Percentiles rank a stretch among this genome's conserved stretches.
phyloP scores from a whole-genome alignment of 805 yeast genomes.

The Wickerhamiella hasegawae region DNA sequence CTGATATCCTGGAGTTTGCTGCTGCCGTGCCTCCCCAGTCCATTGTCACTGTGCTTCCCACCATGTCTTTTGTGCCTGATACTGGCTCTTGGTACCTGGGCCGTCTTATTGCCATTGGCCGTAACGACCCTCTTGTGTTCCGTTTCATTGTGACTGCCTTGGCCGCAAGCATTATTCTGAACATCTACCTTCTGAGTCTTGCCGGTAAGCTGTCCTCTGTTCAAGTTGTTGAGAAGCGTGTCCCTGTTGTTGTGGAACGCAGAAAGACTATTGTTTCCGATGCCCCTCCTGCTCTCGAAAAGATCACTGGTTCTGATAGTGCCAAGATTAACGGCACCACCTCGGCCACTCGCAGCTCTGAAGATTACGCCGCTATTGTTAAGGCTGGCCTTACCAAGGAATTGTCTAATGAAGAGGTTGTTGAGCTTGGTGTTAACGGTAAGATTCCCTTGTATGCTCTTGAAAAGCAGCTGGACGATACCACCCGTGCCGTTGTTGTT shows the following conservation, averaged over 20 bases:
- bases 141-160: conserved; percentile 49
- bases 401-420: conserved; percentile 58
- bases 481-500: conserved; percentile 80
- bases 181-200: conserved; percentile 61
- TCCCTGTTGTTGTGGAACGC: conserved; percentile 18
- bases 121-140: conserved; percentile 8
- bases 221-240: conserved; percentile 20
- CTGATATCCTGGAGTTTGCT: conserved; percentile 7
- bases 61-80: conserved; percentile 21
- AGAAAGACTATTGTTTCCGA: conserved; percentile 4
- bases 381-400: conserved; percentile 57
- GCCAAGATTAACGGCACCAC: conserved; percentile 15
- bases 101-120: conserved; percentile 5
- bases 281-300: not conserved
- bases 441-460: conserved; percentile 84
- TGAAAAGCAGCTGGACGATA: conserved; percentile 80
- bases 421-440: conserved; percentile 51
- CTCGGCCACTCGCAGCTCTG: conserved; percentile 25
- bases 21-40: conserved; percentile 10
- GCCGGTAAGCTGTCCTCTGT: conserved; percentile 36
- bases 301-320: conserved; percentile 17
- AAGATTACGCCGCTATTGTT: conserved; percentile 44
- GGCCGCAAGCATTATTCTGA: conserved; percentile 60
- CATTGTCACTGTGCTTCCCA: conserved; percentile 25
- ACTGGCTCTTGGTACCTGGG: conserved; percentile 7